Evolutionary conservation across 805 yeast genomes (phyloP).

Genomic region (Sugiyamaella floridensis): DNA sequence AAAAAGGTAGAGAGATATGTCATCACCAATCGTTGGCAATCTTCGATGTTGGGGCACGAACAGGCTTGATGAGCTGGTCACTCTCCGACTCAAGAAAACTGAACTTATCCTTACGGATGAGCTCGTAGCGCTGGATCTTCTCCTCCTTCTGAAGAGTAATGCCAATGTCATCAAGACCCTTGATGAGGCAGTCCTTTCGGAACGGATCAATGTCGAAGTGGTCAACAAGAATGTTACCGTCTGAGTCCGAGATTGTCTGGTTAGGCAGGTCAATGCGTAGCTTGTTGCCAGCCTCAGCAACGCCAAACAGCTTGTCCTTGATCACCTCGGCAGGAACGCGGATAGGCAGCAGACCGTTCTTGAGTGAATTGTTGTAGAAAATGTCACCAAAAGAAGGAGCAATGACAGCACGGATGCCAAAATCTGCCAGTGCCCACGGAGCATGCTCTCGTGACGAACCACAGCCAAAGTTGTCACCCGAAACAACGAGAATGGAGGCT

Average conservation of each 20-base stretch:
- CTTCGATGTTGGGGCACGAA: conserved; percentile 12
- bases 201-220: conserved; percentile 83
- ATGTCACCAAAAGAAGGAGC: conserved; percentile 99
- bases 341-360: conserved; percentile 91
- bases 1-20: background rate
- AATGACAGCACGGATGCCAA: conserved; percentile 90
- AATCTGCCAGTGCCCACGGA: conserved; percentile 98
- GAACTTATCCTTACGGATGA: conserved; percentile 64
- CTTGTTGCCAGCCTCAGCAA: conserved; percentile 65
- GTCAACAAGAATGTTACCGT: conserved; percentile 69
- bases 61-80: conserved; percentile 51
- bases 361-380: conserved; percentile 93
- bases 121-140: conserved; percentile 67
- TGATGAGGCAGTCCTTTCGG: conserved; percentile 89
- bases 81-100: conserved; percentile 88
- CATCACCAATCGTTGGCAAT: conserved; percentile 11
- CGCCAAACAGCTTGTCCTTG: conserved; percentile 62
- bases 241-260: conserved; percentile 64
- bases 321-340: conserved; percentile 79
- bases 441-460: conserved; percentile 99
- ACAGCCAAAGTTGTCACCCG: conserved; percentile 98
- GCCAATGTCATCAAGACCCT: conserved; percentile 96
- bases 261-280: conserved; percentile 79
- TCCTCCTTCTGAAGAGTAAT: conserved; percentile 86
- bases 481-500: conserved; percentile 78